phyloP scores from a whole-genome alignment of 2,329 filamentous ascomycete species.

The Curvularia verruculosa region DNA sequence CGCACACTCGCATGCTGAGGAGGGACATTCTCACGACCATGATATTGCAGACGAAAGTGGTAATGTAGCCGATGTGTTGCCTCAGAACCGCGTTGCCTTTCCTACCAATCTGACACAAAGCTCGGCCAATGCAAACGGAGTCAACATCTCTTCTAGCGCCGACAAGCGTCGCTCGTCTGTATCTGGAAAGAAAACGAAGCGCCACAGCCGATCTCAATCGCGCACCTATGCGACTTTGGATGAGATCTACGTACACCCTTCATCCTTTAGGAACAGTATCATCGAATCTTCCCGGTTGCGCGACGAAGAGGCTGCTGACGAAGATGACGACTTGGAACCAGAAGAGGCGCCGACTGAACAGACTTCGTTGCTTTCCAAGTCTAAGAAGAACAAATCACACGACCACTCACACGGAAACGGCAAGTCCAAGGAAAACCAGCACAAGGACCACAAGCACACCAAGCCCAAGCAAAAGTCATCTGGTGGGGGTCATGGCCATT shows the following conservation, averaged over 20 bases:
- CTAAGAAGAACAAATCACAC: conserved; percentile 32
- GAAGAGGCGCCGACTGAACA: conserved; percentile 50
- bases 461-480: conserved; percentile 70
- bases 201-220: conserved; percentile 66
- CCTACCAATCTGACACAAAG: conserved; percentile 39
- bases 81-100: conserved; percentile 65
- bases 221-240: conserved; percentile 64
- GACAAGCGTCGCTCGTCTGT: conserved; percentile 32
- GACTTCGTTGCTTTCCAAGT: conserved; percentile 45
- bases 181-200: conserved; percentile 53
- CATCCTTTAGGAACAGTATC: conserved; percentile 89
- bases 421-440: conserved; percentile 47
- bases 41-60: conserved; percentile 63
- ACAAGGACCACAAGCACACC: conserved; percentile 80
- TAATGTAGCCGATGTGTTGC: conserved; percentile 66
- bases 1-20: conserved; percentile 54
- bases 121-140: conserved; percentile 25
- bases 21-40: conserved; percentile 58
- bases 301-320: conserved; percentile 62
- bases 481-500: conserved; percentile 71
- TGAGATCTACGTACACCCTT: conserved; percentile 82
- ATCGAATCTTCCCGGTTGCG: conserved; percentile 75
- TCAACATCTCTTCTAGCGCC: conserved; percentile 18
- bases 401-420: conserved; percentile 17
- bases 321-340: conserved; percentile 56